Evolutionary conservation across 352 stramenopile genomes (phyloP).

Genomic region (Globisporangium spinosum): DNA sequence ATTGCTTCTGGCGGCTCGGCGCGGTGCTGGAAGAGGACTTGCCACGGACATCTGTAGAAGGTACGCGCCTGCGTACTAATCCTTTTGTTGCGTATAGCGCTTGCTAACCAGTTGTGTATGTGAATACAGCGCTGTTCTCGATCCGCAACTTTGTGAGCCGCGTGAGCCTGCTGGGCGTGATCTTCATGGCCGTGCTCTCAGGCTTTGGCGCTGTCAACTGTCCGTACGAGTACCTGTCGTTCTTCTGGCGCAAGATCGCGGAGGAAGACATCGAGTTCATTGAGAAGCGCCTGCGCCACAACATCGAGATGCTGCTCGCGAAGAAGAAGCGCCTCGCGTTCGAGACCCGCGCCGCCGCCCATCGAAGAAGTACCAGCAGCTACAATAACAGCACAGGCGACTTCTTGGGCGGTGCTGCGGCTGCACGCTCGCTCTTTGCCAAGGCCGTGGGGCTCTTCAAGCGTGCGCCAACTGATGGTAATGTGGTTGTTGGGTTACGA

Average conservation of each 20-base stretch:
- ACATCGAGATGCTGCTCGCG: conserved; percentile 74
- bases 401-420: neutral
- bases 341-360: conserved; percentile 38
- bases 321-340: conserved; percentile 77
- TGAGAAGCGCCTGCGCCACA: conserved; percentile 75
- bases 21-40: conserved; percentile 47
- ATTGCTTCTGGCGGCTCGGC: conserved; percentile 71
- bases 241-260: conserved; percentile 73
- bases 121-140: conserved; percentile 52
- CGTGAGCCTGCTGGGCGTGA: conserved; percentile 72
- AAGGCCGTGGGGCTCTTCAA: conserved; percentile 33
- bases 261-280: conserved; percentile 83
- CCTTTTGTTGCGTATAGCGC: neutral
- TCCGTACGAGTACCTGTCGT: conserved; percentile 82
- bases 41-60: conserved; percentile 38
- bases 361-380: conserved; percentile 23
- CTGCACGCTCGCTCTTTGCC: conserved; percentile 27
- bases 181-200: conserved; percentile 81
- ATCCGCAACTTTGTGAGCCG: conserved; percentile 81
- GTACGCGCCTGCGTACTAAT: conserved; percentile 19
- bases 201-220: conserved; percentile 83
- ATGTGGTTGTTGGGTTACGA: neutral
- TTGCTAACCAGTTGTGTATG: conserved; percentile 4
- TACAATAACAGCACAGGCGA: neutral
- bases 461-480: conserved; percentile 19